Evolutionary conservation across 257 asterid species (phyloP).

Genomic region (Nicotiana sylvestris): DNA sequence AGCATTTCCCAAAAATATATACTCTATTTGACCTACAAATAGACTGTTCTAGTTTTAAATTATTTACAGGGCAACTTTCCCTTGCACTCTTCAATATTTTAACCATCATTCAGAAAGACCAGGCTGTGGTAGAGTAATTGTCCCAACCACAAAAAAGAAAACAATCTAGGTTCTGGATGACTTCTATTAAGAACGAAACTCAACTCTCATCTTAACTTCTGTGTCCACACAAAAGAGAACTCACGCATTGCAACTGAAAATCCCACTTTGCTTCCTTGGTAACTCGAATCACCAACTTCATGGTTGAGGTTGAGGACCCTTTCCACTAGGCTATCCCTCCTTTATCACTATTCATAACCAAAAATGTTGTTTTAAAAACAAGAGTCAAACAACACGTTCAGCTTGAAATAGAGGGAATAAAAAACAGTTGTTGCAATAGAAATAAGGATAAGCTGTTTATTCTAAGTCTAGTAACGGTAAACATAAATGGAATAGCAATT

Average conservation of each 20-base stretch:
- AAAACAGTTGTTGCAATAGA: constrained; percentile 4
- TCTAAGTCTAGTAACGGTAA: not conserved
- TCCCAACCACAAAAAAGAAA: not conserved
- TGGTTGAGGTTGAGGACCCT: not conserved
- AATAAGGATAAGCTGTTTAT: not conserved
- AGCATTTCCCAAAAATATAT: not conserved
- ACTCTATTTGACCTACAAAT: not conserved
- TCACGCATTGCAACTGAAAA: not conserved
- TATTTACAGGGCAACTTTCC: not conserved
- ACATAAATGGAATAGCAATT: not conserved
- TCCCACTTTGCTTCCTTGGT: constrained; percentile 5
- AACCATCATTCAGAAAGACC: not conserved
- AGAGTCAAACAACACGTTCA: not conserved
- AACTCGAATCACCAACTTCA: not conserved
- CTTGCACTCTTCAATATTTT: not conserved
- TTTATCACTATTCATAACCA: not conserved
- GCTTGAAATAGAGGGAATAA: not conserved
- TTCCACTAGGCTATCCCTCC: not conserved
- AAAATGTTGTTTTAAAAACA: not conserved
- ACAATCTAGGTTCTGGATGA: not conserved
- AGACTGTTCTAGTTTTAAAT: not conserved
- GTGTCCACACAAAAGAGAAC: not conserved
- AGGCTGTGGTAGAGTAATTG: not conserved
- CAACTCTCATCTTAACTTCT: not conserved
- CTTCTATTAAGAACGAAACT: not conserved